These are phyloP conservation scores for Adansonia grandidieri DNA, from an alignment of 441 rosid species.

Conservation along the genomic window DNA sequence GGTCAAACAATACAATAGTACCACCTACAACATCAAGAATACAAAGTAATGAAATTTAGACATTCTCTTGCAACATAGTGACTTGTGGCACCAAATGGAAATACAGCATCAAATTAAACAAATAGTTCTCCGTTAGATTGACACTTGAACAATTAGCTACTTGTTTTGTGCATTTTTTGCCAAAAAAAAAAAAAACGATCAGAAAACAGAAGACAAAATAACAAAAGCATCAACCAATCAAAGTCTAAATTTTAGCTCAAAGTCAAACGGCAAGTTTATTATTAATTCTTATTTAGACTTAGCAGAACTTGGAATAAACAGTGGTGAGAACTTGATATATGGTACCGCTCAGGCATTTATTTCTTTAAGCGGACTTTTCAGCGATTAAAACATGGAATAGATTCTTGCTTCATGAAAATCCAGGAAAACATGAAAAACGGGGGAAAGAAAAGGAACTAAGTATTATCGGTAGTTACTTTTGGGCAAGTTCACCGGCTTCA, in stretches of 20 bases:
- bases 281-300: background rate
- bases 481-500: slow-evolving; percentile 87
- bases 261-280: background rate
- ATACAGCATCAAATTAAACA: background rate
- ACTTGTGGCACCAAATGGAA: background rate
- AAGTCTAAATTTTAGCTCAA: background rate
- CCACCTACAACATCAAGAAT: slow-evolving; percentile 68
- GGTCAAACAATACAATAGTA: slow-evolving; percentile 72
- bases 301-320: background rate
- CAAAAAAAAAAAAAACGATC: background rate
- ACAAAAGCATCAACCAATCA: background rate
- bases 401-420: slow-evolving; percentile 14
- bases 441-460: background rate
- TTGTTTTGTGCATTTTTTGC: background rate
- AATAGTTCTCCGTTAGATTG: background rate
- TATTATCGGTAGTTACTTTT: slow-evolving; percentile 49
- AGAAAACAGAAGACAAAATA: background rate
- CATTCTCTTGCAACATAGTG: background rate
- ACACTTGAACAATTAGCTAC: background rate
- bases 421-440: background rate
- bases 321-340: background rate
- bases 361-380: background rate
- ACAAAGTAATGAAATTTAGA: slow-evolving; percentile 5
- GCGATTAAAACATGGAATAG: background rate
- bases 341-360: background rate